These are phyloP conservation scores for Tolypocladium album DNA, from an alignment of 2,329 filamentous ascomycete genomes.

Conservation along the genomic window DNA sequence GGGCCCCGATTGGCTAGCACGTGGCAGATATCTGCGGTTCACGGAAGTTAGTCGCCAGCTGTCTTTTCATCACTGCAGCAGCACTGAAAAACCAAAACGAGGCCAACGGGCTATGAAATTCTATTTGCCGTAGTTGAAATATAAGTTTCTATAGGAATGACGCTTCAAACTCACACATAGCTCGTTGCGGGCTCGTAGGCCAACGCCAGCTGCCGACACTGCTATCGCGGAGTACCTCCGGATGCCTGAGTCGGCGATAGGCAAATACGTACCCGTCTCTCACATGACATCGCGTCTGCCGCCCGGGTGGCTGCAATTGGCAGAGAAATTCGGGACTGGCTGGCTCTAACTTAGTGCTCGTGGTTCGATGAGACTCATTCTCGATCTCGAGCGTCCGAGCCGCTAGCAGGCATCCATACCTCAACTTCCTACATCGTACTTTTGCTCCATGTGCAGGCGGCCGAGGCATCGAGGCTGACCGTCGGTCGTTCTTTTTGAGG, in stretches of 20 bases:
- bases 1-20: constrained; percentile 7
- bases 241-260: background rate
- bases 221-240: background rate
- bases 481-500: background rate
- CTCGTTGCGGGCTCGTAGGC: accelerated
- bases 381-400: background rate
- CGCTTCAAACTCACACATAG: background rate
- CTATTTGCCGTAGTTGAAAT: background rate
- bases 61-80: background rate
- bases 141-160: too few species aligned
- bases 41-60: constrained; percentile 2
- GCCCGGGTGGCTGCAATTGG: background rate
- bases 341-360: background rate
- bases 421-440: background rate
- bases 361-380: background rate
- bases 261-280: background rate
- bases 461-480: background rate
- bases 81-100: background rate
- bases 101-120: background rate
- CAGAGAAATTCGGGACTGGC: background rate
- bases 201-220: background rate
- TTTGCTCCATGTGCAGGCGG: background rate
- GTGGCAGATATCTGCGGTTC: background rate
- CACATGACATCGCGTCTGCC: constrained; percentile 3
- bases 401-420: too few species aligned